Base-by-base conservation (phyloP, 768 basidiomycete genomes). In the Suillus decipiens region DNA sequence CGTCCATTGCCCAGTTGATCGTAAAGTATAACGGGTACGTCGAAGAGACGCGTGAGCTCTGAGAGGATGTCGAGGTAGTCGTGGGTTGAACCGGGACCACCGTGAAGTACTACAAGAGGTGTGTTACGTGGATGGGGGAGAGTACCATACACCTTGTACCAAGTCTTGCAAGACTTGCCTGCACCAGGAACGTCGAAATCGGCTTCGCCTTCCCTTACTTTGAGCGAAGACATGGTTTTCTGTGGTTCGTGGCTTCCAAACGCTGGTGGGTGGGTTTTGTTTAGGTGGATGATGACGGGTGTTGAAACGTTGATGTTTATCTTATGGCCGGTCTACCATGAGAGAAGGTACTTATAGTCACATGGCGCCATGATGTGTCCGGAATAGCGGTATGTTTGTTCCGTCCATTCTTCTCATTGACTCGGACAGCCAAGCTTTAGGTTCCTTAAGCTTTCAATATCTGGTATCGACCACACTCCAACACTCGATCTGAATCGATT, bases 1-100 rank as follows among this genome's bases (percentile, higher is more conserved):
- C 72, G 71, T n/a, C 84, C 84, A 61, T 72, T 78, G 9, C 85
- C 86, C 51, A 87, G 62, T 67, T 87, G 86, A 68, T 85, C 84
- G 71, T 87, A 86, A 53, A 85, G 67, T 45, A 88, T 67, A 66
- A 86, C 76, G 12, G 84, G 84, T 53, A 81, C 82, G 36, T 65
- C 54, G 60, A 75, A 67, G 11, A 70, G 66, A 6, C 63, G 61
- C 31, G 77, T 74, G 53, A 85, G 75, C 51, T 81, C 79, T 43
- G 76, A 69, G 64, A 81, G 66, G 42, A 75, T 64, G 42, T 77
- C 71, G 19, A 84, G 70, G 68, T 82, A 81, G 47, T 76, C 70
- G 61, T 80, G 79, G n/a, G 75, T 68, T 5, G 75, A 65, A 2
- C 86, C 84, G 14, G 85, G 85, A 9, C 85, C 86, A 10, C 84